phyloP scores from a whole-genome alignment of 2,329 filamentous ascomycete species.

The Alternaria metachromatica region DNA sequence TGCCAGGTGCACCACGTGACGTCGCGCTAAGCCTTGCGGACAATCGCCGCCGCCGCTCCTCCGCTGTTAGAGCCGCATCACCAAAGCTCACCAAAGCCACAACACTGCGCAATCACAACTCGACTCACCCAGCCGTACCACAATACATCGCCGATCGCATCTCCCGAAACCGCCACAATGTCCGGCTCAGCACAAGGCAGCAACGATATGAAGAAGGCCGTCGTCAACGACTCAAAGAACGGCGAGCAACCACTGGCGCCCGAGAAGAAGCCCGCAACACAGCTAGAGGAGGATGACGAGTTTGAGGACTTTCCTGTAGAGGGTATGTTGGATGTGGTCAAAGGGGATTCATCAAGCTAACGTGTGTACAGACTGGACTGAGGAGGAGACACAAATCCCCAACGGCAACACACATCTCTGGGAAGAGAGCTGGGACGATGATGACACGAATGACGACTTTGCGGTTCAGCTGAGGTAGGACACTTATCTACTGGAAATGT shows the following conservation, averaged over 20 bases:
- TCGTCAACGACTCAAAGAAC: slow-evolving; percentile 45
- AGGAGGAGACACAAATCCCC: slow-evolving; percentile 87
- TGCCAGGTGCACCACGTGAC: slow-evolving; percentile 24
- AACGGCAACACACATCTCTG: slow-evolving; percentile 83
- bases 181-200: slow-evolving; percentile 53
- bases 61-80: slow-evolving; percentile 25
- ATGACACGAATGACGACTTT: slow-evolving; percentile 96
- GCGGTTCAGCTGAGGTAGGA: slow-evolving; percentile 86
- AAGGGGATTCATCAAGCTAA: slow-evolving; percentile 13
- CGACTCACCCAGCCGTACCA: not conserved
- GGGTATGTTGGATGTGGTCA: slow-evolving; percentile 60
- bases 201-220: slow-evolving; percentile 50
- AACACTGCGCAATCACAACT: slow-evolving; percentile 2
- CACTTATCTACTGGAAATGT: no score
- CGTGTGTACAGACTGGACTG: slow-evolving; percentile 73
- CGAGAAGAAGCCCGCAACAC: slow-evolving; percentile 67
- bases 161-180: slow-evolving; percentile 46
- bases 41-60: slow-evolving; percentile 21
- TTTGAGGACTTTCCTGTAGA: slow-evolving; percentile 99
- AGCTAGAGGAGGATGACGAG: slow-evolving; percentile 96
- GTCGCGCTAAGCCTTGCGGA: slow-evolving; percentile 18
- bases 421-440: slow-evolving; percentile 99
- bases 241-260: slow-evolving; percentile 53
- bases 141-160: not conserved
- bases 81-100: slow-evolving; percentile 11